Evolutionary conservation across 2,329 filamentous ascomycete genomes (phyloP).

Genomic region (Colletotrichum euphorbiae): DNA sequence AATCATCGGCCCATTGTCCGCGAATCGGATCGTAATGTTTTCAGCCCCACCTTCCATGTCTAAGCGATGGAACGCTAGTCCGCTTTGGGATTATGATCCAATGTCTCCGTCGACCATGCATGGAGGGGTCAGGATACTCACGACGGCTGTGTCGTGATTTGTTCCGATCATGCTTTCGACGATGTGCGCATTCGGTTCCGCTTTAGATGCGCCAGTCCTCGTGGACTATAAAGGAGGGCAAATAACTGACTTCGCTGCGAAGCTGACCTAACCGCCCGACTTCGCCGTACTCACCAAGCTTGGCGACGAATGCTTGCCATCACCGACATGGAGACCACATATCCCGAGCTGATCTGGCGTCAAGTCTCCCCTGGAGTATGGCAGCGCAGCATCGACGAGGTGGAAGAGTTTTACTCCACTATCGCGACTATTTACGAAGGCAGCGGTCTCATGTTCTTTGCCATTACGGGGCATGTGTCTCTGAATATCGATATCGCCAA

Average conservation of each 20-base stretch:
- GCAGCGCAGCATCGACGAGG: conserved; percentile 54
- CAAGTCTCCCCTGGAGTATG: conserved; percentile 46
- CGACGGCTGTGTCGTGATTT: background rate
- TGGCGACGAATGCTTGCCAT: background rate
- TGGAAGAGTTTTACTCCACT: conserved; percentile 54
- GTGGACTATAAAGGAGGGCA: background rate
- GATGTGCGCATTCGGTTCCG: background rate
- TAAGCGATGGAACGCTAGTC: background rate
- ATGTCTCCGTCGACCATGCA: background rate
- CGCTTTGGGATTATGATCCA: conserved; percentile 4
- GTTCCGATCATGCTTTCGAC: background rate
- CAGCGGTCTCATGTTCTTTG: conserved; percentile 54
- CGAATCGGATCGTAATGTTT: background rate
- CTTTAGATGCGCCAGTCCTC: background rate
- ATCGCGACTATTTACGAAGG: conserved; percentile 50
- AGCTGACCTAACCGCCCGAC: no score
- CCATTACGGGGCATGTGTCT: conserved; percentile 54
- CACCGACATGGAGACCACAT: conserved; percentile 2
- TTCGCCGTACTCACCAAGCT: no score
- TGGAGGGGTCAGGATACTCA: background rate
- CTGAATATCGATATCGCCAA: conserved; percentile 42
- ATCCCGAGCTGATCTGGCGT: conserved; percentile 43
- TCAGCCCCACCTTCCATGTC: background rate
- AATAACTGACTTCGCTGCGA: background rate
- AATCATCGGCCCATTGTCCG: background rate